These are phyloP conservation scores for Staphylotrichum tortipilum DNA, from an alignment of 495 filamentous ascomycete species.

Conservation along the genomic window DNA sequence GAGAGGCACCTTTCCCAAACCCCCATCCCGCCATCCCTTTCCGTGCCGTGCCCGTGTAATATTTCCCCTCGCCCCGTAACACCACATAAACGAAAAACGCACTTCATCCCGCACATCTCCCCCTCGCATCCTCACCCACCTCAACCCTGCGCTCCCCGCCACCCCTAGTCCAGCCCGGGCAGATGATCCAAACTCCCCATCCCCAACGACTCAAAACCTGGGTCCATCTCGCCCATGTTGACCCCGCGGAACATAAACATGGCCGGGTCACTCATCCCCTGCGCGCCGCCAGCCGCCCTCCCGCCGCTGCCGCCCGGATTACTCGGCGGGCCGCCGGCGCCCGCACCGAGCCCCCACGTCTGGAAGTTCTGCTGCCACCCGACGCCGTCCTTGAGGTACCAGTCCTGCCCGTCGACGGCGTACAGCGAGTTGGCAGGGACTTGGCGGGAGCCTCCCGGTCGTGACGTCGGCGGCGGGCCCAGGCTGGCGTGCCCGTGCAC, in stretches of 20 bases:
- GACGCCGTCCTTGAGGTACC: conserved; percentile 43
- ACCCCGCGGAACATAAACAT: conserved; percentile 28
- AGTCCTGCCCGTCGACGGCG: conserved; percentile 40
- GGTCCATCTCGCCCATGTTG: conserved; percentile 14
- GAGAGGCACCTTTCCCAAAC: neutral
- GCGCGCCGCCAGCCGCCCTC: too few species aligned
- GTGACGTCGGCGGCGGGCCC: neutral
- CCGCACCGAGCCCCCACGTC: conserved; percentile 28
- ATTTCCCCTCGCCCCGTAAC: too few species aligned
- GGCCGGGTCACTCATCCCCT: neutral
- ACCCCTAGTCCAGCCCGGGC: conserved; percentile 21
- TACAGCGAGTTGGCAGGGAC: conserved; percentile 22
- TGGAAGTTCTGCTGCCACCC: conserved; percentile 43
- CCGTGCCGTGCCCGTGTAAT: too few species aligned
- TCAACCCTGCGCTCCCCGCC: neutral
- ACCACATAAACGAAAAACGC: neutral
- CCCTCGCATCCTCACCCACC: too few species aligned
- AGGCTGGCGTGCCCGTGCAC: conserved; percentile 1
- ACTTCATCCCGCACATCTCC: neutral
- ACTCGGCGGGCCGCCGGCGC: neutral
- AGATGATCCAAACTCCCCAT: conserved; percentile 24
- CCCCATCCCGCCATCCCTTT: too few species aligned
- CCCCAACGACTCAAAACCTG: conserved; percentile 18
- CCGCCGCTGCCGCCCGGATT: neutral
- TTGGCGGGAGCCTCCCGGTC: conserved; percentile 5